Conservation (phyloP, 169 alveolate species). For the Cytauxzoon felis region DNA sequence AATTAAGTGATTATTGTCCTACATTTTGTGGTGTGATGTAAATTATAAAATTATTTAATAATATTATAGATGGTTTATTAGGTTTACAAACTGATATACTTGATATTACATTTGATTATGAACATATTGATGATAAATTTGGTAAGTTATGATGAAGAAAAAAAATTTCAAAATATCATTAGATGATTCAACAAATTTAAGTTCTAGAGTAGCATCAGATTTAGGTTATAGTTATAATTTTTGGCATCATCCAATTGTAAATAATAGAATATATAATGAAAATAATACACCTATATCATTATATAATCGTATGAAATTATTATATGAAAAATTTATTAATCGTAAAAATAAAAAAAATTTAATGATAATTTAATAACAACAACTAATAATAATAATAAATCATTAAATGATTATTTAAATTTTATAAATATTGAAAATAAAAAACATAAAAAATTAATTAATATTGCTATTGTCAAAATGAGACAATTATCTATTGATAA, state of each 20-base stretch:
- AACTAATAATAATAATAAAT: too few species aligned
- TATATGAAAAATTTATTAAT: too few species aligned
- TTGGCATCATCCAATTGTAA: not conserved
- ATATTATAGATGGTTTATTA: slow-evolving; percentile 35
- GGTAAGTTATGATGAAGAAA: not conserved
- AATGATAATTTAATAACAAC: too few species aligned
- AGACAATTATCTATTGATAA: not conserved
- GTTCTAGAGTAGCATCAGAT: not conserved
- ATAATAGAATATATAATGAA: not conserved
- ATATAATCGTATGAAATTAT: not conserved
- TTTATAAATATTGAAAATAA: slow-evolving; percentile 2
- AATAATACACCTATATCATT: not conserved
- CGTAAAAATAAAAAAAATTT: too few species aligned
- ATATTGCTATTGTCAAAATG: slow-evolving; percentile 1
- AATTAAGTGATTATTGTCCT: slow-evolving; percentile 59
- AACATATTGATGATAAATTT: slow-evolving; percentile 15
- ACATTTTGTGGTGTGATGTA: slow-evolving; percentile 52
- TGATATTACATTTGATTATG: slow-evolving; percentile 19
- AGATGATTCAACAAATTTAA: not conserved
- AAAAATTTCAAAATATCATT: not conserved
- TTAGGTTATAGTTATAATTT: not conserved
- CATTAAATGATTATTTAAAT: slow-evolving; percentile 1
- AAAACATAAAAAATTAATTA: slow-evolving; percentile 6
- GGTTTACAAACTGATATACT: slow-evolving; percentile 52
- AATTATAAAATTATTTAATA: not conserved